Base-by-base conservation (phyloP, 257 asterid genomes). In the Pogostemon cablin region DNA sequence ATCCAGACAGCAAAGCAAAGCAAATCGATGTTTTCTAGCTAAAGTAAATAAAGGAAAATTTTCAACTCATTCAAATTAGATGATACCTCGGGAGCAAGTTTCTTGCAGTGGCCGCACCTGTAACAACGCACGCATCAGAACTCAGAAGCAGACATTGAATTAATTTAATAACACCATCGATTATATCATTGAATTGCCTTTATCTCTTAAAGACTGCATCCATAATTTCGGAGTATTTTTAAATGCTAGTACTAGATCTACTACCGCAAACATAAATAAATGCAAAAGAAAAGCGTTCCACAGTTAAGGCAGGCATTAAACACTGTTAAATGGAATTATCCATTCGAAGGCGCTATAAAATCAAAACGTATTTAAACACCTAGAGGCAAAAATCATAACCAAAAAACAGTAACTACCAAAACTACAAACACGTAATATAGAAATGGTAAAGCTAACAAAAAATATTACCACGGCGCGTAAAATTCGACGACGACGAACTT, bases 401-500 rank as follows among this genome's bases (percentile, higher is more conserved):
- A 10, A 12, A 25, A 35, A 5, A 8, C 11, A 4, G 15, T 42
- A 25, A 41, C 9, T 5, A 46, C 38, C n/a, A 32, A 17, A 5
- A 50, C 40, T 37, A 50, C 12, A 48, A 44, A 38, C 53, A 42
- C 35, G 7, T 5, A 11, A 43, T 5, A 4, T 50, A 55, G 49
- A 6, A 5, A 11, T 25, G 10, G 43, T 11, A 10, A 40, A 15
- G 20, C 17, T 20, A 7, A 12, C 37, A 6, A 12, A 53, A 53
- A 43, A 15, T 15, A 40, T 12, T 81, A 90, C 98, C 98, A 92
- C 37, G 98, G 98, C 47, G 98, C 93, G 82, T 92, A 92, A 59
- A 92, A 92, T 15, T 92, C 96, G 71, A 92, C 92, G 72, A 92
- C 89, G 75, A 92, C 34, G 83, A 92, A 92, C 81, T 87, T 89